phyloP scores from a whole-genome alignment of 768 basidiomycete species.

The Daedaleopsis sinensis region DNA sequence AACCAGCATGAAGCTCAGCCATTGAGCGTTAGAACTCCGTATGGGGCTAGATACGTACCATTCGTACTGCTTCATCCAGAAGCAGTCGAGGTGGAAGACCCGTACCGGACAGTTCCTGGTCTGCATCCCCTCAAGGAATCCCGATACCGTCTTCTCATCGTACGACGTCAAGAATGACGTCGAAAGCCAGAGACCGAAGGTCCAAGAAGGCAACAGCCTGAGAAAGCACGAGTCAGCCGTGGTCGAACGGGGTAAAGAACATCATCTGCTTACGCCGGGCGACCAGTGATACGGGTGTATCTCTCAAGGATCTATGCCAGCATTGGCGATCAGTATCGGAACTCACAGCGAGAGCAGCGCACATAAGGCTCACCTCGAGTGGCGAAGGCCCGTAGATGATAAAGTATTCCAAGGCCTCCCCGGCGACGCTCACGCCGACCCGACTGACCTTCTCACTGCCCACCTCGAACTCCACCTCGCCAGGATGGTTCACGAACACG shows the following conservation, averaged over 20 bases:
- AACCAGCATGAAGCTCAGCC: too few species aligned
- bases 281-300: conserved; percentile 64
- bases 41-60: conserved; percentile 42
- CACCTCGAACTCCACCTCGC: conserved; percentile 77
- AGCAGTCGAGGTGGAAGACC: conserved; percentile 79
- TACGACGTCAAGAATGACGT: conserved; percentile 77
- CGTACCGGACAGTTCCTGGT: conserved; percentile 63
- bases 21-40: too few species aligned
- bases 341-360: too few species aligned
- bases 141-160: conserved; percentile 67
- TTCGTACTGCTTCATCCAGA: conserved; percentile 76
- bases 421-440: conserved; percentile 66
- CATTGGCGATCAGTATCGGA: not conserved
- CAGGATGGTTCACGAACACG: conserved; percentile 75
- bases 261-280: conserved; percentile 50
- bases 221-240: conserved; percentile 18
- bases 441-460: conserved; percentile 66
- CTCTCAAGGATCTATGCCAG: conserved; percentile 53
- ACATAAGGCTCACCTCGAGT: conserved; percentile 48
- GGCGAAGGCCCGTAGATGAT: conserved; percentile 72
- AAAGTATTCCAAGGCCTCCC: conserved; percentile 67
- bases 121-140: conserved; percentile 73
- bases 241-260: not conserved
- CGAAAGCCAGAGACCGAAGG: conserved; percentile 77
- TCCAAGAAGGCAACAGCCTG: conserved; percentile 71